Conservation (phyloP, 257 asterid genomes). For the Galeopsis tetrahit region DNA sequence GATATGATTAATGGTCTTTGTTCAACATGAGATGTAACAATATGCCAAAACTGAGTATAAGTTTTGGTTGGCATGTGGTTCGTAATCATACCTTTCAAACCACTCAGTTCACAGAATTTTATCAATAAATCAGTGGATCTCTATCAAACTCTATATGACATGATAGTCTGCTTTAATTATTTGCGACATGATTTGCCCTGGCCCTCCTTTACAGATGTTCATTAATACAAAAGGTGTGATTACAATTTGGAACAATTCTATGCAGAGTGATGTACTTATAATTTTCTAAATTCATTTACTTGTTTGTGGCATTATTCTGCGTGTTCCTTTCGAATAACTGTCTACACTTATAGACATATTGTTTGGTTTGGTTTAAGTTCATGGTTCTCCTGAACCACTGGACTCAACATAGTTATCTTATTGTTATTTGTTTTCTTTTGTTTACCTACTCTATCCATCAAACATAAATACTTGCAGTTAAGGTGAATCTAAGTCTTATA, state of each 20-base stretch:
- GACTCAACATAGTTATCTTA: conserved; percentile 1
- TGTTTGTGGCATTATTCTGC: conserved; percentile 6
- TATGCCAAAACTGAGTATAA: conserved; percentile 9
- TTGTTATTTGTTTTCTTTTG: background rate
- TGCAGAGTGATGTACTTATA: conserved; percentile 16
- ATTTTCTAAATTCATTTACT: conserved; percentile 7
- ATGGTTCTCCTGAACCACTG: background rate
- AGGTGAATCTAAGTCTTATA: conserved; percentile 28
- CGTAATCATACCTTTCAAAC: conserved; percentile 3
- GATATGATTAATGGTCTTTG: background rate
- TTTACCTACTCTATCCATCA: conserved; percentile 14
- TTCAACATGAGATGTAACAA: background rate
- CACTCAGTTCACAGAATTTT: conserved; percentile 16
- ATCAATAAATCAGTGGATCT: background rate
- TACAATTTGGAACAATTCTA: conserved; percentile 11
- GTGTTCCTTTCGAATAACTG: background rate
- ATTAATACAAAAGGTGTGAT: background rate
- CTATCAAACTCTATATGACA: background rate
- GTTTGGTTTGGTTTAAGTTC: conserved; percentile 27
- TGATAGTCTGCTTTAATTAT: background rate
- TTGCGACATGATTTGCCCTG: conserved; percentile 6
- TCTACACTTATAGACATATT: background rate
- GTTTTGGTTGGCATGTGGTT: background rate
- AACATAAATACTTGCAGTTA: conserved; percentile 16
- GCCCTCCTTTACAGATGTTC: background rate